phyloP scores from a whole-genome alignment of 345 rosid genomes.

The Ceriops tagal region DNA sequence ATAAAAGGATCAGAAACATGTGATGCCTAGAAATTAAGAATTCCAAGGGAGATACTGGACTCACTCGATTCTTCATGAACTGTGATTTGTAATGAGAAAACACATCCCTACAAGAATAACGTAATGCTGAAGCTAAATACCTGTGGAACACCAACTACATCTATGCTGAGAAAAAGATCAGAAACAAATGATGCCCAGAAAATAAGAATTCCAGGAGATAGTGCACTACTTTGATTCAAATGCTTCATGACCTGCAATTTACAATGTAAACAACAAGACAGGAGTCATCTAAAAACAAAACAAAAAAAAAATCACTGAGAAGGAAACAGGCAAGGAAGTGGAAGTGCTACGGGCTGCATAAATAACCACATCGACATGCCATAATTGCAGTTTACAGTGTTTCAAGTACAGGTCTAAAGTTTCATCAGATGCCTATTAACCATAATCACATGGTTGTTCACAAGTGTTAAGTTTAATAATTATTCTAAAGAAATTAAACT shows the following conservation, averaged over 20 bases:
- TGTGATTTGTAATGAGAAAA: slow-evolving; percentile 21
- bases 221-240: slow-evolving; percentile 54
- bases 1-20: slow-evolving; percentile 90
- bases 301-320: slow-evolving; percentile 5
- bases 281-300: too few relatives aligned
- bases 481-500: slow-evolving; percentile 1
- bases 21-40: slow-evolving; percentile 69
- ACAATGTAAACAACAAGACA: not conserved
- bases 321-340: slow-evolving; percentile 7
- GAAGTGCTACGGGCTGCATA: not conserved
- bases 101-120: too few relatives aligned
- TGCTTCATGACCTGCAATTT: slow-evolving; percentile 50
- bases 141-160: slow-evolving; percentile 78
- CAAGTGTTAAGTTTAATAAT: slow-evolving; percentile 13
- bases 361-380: slow-evolving; percentile 49
- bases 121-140: slow-evolving; percentile 33
- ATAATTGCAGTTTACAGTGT: slow-evolving; percentile 71
- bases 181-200: slow-evolving; percentile 73
- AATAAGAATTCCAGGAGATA: slow-evolving; percentile 68
- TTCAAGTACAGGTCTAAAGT: slow-evolving; percentile 81
- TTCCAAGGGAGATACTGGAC: slow-evolving; percentile 67
- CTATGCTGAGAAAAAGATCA: slow-evolving; percentile 87
- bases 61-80: slow-evolving; percentile 62
- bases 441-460: slow-evolving; percentile 17
- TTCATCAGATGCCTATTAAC: slow-evolving; percentile 80